These are phyloP conservation scores for Davidsoniella eucalypti DNA, from an alignment of 2,329 filamentous ascomycete genomes.

Conservation along the genomic window DNA sequence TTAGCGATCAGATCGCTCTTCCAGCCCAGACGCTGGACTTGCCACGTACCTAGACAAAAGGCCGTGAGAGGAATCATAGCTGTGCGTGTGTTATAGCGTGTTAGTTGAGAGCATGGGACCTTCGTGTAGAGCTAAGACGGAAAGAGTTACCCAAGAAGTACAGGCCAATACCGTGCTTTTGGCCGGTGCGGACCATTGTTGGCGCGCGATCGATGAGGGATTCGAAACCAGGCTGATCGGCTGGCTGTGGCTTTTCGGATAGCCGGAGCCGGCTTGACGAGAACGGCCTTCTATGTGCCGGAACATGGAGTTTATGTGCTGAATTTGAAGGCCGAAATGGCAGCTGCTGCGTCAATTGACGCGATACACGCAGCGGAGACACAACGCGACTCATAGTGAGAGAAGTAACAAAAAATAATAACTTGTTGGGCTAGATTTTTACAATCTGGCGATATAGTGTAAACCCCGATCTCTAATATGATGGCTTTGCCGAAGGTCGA, in stretches of 20 bases:
- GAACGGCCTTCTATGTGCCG: conserved; percentile 2
- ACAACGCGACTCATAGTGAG: neutral
- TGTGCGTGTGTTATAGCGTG: conserved; percentile 14
- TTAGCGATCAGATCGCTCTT: conserved; percentile 84
- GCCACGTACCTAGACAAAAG: conserved; percentile 84
- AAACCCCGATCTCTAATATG: too few relatives aligned
- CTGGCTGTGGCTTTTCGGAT: conserved; percentile 29
- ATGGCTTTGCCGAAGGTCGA: too few relatives aligned
- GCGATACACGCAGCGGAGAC: neutral
- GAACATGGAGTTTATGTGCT: neutral
- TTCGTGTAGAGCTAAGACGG: neutral
- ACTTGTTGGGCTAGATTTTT: too few relatives aligned
- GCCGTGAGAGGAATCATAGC: conserved; percentile 83
- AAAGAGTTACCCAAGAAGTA: conserved; percentile 49
- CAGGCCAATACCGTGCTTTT: conserved; percentile 61
- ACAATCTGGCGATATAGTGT: too few relatives aligned
- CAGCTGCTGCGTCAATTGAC: conserved; percentile 10
- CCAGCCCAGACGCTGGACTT: conserved; percentile 83
- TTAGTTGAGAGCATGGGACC: conserved; percentile 1
- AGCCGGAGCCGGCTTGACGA: conserved; percentile 12
- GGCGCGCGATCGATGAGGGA: conserved; percentile 75
- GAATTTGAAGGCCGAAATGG: neutral
- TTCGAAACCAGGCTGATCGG: conserved; percentile 62
- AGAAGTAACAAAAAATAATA: too few relatives aligned
- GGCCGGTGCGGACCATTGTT: conserved; percentile 57